Conservation (phyloP, 805 yeast species). For the Metschnikowia dekortorum region DNA sequence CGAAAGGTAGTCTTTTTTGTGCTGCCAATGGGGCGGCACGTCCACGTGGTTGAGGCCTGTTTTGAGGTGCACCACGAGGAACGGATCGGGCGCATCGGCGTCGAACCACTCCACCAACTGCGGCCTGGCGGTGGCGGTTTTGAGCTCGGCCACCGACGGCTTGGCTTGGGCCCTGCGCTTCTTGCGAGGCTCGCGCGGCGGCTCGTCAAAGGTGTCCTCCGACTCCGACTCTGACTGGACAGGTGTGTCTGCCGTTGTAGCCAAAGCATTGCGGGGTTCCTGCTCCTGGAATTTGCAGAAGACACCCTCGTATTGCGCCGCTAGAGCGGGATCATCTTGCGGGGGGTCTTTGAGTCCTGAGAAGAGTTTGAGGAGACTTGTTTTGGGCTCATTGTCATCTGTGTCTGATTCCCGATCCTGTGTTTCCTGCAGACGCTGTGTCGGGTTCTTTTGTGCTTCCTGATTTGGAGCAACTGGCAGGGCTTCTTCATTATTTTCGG, state of each 20-base stretch:
- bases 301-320: background rate
- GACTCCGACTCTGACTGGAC: background rate
- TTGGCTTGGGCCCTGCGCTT: constrained; percentile 49
- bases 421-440: too few species aligned
- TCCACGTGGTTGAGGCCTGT: constrained; percentile 61
- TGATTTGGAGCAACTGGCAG: too few species aligned
- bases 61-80: constrained; percentile 59
- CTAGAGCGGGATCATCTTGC: background rate
- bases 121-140: constrained; percentile 57
- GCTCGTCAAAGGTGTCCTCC: background rate
- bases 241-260: background rate
- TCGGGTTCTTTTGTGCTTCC: too few species aligned
- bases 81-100: constrained; percentile 78
- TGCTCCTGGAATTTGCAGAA: background rate
- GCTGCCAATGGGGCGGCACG: constrained; percentile 83
- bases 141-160: constrained; percentile 64
- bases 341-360: background rate
- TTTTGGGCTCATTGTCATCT: background rate
- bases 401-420: too few species aligned
- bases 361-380: background rate
- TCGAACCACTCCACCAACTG: constrained; percentile 84
- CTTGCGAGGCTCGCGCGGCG: constrained; percentile 22
- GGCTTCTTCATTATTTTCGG: too few species aligned
- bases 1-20: constrained; percentile 69
- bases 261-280: background rate